phyloP scores from a whole-genome alignment of 164 flowering plant species.

The Cinnamomum micranthum region DNA sequence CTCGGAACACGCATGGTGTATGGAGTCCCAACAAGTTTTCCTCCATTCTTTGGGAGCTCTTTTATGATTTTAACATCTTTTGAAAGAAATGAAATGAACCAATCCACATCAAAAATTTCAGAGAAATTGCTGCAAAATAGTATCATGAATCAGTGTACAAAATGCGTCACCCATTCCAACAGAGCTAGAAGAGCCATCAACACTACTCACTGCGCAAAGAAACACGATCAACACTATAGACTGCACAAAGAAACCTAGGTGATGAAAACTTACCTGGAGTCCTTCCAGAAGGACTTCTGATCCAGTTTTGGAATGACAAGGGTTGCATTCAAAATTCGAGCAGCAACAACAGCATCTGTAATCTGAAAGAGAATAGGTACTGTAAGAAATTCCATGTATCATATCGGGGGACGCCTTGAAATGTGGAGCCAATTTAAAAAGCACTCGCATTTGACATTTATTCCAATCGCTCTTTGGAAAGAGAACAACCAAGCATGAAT shows the following conservation, averaged over 20 bases:
- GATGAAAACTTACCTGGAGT: slow-evolving; percentile 60
- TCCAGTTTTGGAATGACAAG: slow-evolving; percentile 95
- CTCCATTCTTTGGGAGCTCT: slow-evolving; percentile 55
- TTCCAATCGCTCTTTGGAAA: background rate
- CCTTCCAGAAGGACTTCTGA: slow-evolving; percentile 94
- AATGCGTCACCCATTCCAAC: background rate
- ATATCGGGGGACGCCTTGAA: background rate
- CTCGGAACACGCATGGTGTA: slow-evolving; percentile 82
- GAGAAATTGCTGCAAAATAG: slow-evolving; percentile 62
- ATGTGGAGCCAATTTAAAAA: background rate
- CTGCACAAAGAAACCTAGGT: background rate
- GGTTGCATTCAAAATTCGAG: slow-evolving; percentile 95
- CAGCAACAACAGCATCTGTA: slow-evolving; percentile 98
- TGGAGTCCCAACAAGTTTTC: slow-evolving; percentile 32
- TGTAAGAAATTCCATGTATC: background rate
- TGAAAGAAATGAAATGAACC: slow-evolving; percentile 65
- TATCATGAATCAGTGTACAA: background rate
- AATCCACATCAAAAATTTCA: slow-evolving; percentile 80
- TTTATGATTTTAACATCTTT: slow-evolving; percentile 75
- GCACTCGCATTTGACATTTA: background rate
- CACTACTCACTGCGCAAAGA: background rate
- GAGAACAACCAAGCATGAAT: background rate
- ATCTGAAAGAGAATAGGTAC: slow-evolving; percentile 50
- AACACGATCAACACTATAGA: background rate
- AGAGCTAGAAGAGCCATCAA: background rate